These are phyloP conservation scores for Myriosclerotinia duriaeana DNA, from an alignment of 2,329 filamentous ascomycete genomes.

Conservation along the genomic window DNA sequence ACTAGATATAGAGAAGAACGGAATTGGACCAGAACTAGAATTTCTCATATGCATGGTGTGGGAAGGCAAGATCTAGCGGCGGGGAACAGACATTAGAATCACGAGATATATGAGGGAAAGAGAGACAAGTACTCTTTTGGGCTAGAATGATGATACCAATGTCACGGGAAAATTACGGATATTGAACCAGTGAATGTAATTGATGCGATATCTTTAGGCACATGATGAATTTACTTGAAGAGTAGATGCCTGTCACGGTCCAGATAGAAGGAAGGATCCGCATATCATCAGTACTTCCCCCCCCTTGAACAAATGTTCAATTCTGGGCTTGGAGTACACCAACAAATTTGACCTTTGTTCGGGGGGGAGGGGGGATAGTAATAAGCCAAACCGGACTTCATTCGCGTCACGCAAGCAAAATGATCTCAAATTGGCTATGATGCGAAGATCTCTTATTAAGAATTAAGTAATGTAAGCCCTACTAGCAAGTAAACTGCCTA, in stretches of 20 bases:
- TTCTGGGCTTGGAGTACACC: too few species aligned
- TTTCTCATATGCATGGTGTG: not conserved
- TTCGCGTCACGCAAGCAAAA: not conserved
- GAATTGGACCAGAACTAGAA: not conserved
- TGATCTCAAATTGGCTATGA: not conserved
- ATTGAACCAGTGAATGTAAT: too few species aligned
- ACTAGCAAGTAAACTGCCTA: constrained; percentile 3
- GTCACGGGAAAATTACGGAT: not conserved
- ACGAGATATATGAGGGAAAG: not conserved
- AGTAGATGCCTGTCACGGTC: constrained; percentile 5
- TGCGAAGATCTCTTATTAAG: constrained; percentile 15
- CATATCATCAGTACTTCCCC: too few species aligned
- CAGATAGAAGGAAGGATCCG: not conserved
- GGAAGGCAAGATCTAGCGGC: not conserved
- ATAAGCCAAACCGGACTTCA: not conserved
- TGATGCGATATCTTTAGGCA: not conserved
- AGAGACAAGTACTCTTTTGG: not conserved
- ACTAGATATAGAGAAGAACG: too few species aligned
- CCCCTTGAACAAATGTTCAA: too few species aligned
- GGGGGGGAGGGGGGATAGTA: too few species aligned
- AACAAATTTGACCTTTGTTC: too few species aligned
- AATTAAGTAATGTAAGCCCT: constrained; percentile 8
- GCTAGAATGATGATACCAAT: not conserved
- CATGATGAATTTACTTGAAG: not conserved
- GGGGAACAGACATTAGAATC: not conserved